Evolutionary conservation across 192 early-diverging fungal species (phyloP).

Genomic region (Martensiomyces pterosporus): DNA sequence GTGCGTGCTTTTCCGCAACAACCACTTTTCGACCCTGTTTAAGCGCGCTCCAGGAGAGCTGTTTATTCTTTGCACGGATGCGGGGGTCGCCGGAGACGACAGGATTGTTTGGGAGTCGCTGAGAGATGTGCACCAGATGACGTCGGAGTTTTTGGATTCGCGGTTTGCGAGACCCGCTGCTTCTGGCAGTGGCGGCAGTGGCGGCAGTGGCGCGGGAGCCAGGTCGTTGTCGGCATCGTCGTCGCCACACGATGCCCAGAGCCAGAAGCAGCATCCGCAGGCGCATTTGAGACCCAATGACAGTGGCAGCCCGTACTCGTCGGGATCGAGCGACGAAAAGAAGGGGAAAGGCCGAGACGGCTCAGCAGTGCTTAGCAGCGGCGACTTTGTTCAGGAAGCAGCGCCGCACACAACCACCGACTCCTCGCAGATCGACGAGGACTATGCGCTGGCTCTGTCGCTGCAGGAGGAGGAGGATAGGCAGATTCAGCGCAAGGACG

Average conservation of each 20-base stretch:
- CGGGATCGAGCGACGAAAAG: no score
- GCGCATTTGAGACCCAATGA: no score
- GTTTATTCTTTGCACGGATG: slow-evolving; percentile 67
- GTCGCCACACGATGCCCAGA: not conserved
- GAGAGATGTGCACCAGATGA: slow-evolving; percentile 57
- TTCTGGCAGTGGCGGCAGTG: not conserved
- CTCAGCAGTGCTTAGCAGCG: no score
- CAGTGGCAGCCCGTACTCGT: no score
- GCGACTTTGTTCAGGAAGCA: not conserved
- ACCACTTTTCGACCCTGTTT: slow-evolving; percentile 81
- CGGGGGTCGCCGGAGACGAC: slow-evolving; percentile 58
- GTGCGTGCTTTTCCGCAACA: slow-evolving; percentile 89
- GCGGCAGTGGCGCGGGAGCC: no score
- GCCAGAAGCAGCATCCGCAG: not conserved
- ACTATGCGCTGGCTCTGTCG: slow-evolving; percentile 46
- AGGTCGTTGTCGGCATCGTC: no score
- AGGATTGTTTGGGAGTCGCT: slow-evolving; percentile 74
- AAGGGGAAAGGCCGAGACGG: no score
- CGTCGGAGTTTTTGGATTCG: slow-evolving; percentile 60
- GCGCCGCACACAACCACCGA: not conserved
- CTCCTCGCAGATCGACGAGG: slow-evolving; percentile 35
- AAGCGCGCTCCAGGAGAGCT: slow-evolving; percentile 53
- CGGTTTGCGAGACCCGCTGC: slow-evolving; percentile 48
- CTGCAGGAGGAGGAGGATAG: slow-evolving; percentile 43
- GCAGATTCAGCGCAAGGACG: not conserved